These are phyloP conservation scores for Fulvia fulva DNA, from an alignment of 2,329 filamentous ascomycete genomes.

Conservation along the genomic window DNA sequence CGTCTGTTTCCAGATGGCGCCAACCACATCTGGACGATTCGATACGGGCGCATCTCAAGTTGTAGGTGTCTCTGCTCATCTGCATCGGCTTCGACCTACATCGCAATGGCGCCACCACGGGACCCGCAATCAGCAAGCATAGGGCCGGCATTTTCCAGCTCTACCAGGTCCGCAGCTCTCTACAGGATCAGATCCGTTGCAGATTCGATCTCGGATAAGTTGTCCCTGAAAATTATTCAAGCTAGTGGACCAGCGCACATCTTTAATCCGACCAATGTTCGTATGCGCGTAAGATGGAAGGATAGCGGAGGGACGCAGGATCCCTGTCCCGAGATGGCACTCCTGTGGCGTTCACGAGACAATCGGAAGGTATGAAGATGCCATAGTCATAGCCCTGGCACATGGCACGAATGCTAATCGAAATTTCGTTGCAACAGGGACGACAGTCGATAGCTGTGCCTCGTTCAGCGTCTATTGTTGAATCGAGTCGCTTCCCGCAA, in stretches of 20 bases:
- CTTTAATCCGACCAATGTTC: slow-evolving; percentile 20
- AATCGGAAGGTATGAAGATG: slow-evolving; percentile 17
- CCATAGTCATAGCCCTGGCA: not conserved
- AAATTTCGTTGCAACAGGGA: not conserved
- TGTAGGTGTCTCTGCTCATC: no score
- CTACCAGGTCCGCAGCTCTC: not conserved
- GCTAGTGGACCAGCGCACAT: slow-evolving; percentile 12
- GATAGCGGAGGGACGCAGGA: not conserved
- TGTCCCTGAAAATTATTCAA: slow-evolving; percentile 13
- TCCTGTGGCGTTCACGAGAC: slow-evolving; percentile 25
- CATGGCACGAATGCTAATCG: not conserved
- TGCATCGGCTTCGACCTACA: not conserved
- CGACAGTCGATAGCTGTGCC: not conserved
- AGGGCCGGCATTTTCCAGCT: not conserved
- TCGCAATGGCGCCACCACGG: not conserved
- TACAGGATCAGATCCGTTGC: not conserved
- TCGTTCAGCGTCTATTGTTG: not conserved
- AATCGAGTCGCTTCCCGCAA: not conserved
- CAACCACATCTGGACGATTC: not conserved
- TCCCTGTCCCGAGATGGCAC: slow-evolving; percentile 9
- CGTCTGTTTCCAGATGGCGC: not conserved
- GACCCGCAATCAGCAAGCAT: not conserved
- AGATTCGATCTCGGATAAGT: slow-evolving; percentile 5
- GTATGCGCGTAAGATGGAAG: slow-evolving; percentile 13
- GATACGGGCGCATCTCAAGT: no score